A percentile compares a stretch with the other conserved stretches of the same genome.
These are phyloP conservation scores for Hymenoscyphus salicellus DNA, from an alignment of 2,329 filamentous ascomycete species.

Conservation along the genomic window DNA sequence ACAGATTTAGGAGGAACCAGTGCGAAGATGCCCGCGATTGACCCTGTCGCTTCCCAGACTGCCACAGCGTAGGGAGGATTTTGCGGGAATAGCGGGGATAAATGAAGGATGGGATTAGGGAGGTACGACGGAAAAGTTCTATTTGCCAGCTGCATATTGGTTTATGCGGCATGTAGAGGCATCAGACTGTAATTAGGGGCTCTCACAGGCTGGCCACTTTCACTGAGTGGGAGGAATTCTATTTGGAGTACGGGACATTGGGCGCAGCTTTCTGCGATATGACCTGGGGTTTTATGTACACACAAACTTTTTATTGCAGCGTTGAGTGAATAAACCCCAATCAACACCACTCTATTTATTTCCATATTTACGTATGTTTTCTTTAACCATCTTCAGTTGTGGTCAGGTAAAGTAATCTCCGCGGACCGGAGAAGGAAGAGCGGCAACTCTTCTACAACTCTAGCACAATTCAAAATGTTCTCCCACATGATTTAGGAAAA, in stretches of 20 bases:
- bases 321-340: background rate
- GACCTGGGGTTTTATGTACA: constrained; percentile 1
- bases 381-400: too few relatives aligned
- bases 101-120: background rate
- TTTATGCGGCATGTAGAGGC: constrained; percentile 3
- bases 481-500: too few relatives aligned
- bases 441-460: too few relatives aligned
- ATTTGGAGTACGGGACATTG: constrained; percentile 8
- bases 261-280: background rate
- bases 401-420: too few relatives aligned
- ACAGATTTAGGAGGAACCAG: constrained; percentile 77
- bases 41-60: constrained; percentile 32
- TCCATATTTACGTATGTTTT: too few relatives aligned
- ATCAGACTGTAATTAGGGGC: constrained; percentile 7
- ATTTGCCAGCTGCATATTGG: background rate
- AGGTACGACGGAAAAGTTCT: background rate
- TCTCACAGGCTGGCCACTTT: background rate
- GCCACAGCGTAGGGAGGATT: constrained; percentile 25
- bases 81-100: background rate
- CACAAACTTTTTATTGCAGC: background rate
- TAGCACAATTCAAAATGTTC: too few relatives aligned
- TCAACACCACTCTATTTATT: background rate
- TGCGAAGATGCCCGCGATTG: constrained; percentile 62
- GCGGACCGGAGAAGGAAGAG: too few relatives aligned
- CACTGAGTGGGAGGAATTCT: constrained; percentile 3